Percentiles rank a stretch among this genome's conserved stretches.
Conservation (phyloP, 495 filamentous ascomycete species). For the Halenospora varia region DNA sequence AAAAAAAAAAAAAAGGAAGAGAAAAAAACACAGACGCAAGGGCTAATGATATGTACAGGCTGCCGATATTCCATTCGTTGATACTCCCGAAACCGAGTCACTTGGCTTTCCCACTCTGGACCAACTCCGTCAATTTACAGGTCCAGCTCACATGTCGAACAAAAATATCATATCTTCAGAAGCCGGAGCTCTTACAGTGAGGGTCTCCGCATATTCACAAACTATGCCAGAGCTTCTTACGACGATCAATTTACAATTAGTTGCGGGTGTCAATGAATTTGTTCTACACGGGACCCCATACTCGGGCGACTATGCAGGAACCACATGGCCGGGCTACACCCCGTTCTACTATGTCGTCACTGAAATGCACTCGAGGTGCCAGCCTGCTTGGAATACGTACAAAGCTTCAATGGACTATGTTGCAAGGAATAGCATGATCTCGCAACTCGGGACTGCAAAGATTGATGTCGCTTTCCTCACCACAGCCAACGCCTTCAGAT, state of each 20-base stretch:
- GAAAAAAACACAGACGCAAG: background rate
- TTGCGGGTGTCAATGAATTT: slow-evolving; percentile 40
- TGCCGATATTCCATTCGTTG: slow-evolving; percentile 31
- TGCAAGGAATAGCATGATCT: slow-evolving; percentile 33
- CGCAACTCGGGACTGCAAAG: slow-evolving; percentile 37
- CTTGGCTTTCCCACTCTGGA: slow-evolving; percentile 40
- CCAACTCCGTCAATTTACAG: slow-evolving; percentile 41
- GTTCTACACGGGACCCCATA: slow-evolving; percentile 45
- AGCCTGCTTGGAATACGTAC: slow-evolving; percentile 41
- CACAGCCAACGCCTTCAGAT: background rate
- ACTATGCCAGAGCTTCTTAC: slow-evolving; percentile 26
- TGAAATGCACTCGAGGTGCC: slow-evolving; percentile 38
- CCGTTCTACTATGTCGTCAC: slow-evolving; percentile 40
- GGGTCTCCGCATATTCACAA: slow-evolving; percentile 28
- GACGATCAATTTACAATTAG: slow-evolving; percentile 31
- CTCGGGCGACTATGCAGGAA: slow-evolving; percentile 29
- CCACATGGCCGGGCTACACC: slow-evolving; percentile 46
- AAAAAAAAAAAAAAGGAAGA: slow-evolving; percentile 15
- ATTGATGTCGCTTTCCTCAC: slow-evolving; percentile 39
- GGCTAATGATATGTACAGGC: background rate
- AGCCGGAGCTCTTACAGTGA: slow-evolving; percentile 27
- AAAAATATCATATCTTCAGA: slow-evolving; percentile 40
- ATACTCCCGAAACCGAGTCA: slow-evolving; percentile 45
- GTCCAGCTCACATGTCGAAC: slow-evolving; percentile 35
- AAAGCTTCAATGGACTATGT: slow-evolving; percentile 37